Conservation (phyloP, 306 rosid species). For the Gastrolobium villosum region DNA sequence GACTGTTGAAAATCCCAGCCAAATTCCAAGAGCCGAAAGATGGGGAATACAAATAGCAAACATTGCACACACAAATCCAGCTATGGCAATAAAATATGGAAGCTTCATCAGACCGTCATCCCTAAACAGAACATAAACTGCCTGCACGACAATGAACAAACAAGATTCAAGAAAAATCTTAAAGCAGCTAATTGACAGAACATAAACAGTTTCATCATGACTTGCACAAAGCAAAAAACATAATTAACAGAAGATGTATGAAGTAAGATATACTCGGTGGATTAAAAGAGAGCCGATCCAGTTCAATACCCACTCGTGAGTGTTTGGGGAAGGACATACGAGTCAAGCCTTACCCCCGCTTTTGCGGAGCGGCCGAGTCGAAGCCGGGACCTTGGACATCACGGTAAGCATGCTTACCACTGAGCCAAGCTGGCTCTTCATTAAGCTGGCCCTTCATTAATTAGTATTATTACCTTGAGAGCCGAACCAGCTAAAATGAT, state of each 20-base stretch:
- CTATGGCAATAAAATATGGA: slow-evolving; percentile 79
- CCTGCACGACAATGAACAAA: slow-evolving; percentile 58
- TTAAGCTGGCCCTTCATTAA: too few species aligned
- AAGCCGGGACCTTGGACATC: too few species aligned
- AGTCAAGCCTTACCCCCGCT: too few species aligned
- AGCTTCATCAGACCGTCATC: slow-evolving; percentile 78
- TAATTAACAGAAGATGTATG: neutral
- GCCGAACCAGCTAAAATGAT: slow-evolving; percentile 95
- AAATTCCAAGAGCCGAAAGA: slow-evolving; percentile 88
- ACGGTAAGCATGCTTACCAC: too few species aligned
- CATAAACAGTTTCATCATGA: neutral
- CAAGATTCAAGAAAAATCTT: slow-evolving; percentile 6
- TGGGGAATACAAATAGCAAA: slow-evolving; percentile 95
- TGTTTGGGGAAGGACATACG: too few species aligned
- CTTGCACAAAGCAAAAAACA: neutral
- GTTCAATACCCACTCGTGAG: too few species aligned
- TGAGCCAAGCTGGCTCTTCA: too few species aligned
- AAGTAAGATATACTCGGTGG: neutral
- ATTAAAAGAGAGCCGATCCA: too few species aligned
- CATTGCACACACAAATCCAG: slow-evolving; percentile 82
- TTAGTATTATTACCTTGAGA: slow-evolving; percentile 72
- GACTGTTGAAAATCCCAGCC: slow-evolving; percentile 92
- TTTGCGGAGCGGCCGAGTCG: too few species aligned
- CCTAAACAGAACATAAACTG: slow-evolving; percentile 74
- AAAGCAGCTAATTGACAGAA: neutral